Base-by-base conservation (phyloP, 768 basidiomycete species). In the Leccinum incarnatum region DNA sequence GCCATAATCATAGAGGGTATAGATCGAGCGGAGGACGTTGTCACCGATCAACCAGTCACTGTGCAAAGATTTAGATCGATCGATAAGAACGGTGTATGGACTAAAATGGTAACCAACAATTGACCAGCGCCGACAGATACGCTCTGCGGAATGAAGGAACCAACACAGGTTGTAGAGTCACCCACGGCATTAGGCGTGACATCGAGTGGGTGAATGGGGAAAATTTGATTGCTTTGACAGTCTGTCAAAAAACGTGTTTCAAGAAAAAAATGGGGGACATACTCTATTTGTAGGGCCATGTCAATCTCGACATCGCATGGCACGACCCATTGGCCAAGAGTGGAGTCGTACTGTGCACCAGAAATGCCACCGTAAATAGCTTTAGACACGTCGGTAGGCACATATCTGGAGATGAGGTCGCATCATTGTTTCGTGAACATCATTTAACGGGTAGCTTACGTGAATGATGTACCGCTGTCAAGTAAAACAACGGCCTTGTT, bases 1-100 rank as follows among this genome's bases (percentile, higher is more conserved):
- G 23, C 91, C 91, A 68, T 88, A 94, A 72, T 93, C 88, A 70
- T 92, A 94, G 56, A 94, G 75, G 8, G 89, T 82, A 72, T 93
- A 93, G 40, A 93, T 75, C 15, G 89, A 89, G 58, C 92, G 90
- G 59, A 94, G 79, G 69, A 91, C 81, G 66, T 90, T 93, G 72
- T 89, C 91, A 21, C 92, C 92, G 54, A 93, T 68, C 48, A 94
- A 78, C 86, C 89, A 88, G 69, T 94, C 92, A 68, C 90, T 92
- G 56, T 54, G 47, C 54, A 42, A 54, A 51, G 17, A 27, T 47
- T 67, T 42, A 66, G 58, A 53, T 34, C 19, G 30, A 19, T 55
- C 19, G 34, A 19, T 55, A 25, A 25, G 36, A 6, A 37, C 14
- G 25, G 21, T 51, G 15, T 53, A 48, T 47, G 29, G 50, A 58